A percentile compares a stretch with the other conserved stretches of the same genome.
Evolutionary conservation across 768 basidiomycete genomes (phyloP).

Genomic region (Porphyrellus cyaneotinctus): DNA sequence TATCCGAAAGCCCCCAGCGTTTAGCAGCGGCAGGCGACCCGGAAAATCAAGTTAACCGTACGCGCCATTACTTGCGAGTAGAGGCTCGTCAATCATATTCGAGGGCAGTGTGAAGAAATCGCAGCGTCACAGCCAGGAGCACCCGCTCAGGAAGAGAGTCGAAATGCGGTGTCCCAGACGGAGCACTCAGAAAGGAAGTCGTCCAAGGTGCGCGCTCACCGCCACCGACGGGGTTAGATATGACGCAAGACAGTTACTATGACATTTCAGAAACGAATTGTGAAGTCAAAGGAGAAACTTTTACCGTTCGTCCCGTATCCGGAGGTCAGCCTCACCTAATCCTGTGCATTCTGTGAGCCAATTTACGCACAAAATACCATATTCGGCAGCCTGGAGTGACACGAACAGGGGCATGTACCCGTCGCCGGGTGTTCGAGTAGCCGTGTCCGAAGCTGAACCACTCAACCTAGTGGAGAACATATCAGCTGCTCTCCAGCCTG

Average conservation of each 20-base stretch:
- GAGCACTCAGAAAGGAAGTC: conserved; percentile 28
- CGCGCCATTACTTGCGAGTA: conserved; percentile 20
- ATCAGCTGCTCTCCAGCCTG: conserved; percentile 2
- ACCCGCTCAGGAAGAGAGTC: conserved; percentile 23
- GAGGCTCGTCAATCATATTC: conserved; percentile 15
- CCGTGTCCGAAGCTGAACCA: conserved; percentile 19
- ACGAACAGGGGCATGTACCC: background rate
- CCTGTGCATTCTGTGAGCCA: conserved; percentile 22
- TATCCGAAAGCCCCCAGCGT: conserved; percentile 18
- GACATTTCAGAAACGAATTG: conserved; percentile 8
- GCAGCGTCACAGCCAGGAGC: conserved; percentile 31
- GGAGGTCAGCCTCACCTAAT: conserved; percentile 15
- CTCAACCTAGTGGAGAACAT: conserved; percentile 4
- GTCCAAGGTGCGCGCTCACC: conserved; percentile 25
- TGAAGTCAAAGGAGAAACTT: conserved; percentile 5
- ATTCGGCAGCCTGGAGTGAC: background rate
- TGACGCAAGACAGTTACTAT: conserved; percentile 23
- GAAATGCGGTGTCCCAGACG: conserved; percentile 29
- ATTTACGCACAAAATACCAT: background rate
- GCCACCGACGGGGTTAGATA: conserved; percentile 26
- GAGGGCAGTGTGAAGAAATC: conserved; percentile 33
- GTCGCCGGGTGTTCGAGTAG: conserved; percentile 16
- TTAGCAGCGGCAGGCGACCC: conserved; percentile 25
- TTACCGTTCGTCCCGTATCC: conserved; percentile 19
- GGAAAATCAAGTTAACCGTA: conserved; percentile 33